Conservation (phyloP, 208 protist species). For the Wallacemonas sp. region DNA sequence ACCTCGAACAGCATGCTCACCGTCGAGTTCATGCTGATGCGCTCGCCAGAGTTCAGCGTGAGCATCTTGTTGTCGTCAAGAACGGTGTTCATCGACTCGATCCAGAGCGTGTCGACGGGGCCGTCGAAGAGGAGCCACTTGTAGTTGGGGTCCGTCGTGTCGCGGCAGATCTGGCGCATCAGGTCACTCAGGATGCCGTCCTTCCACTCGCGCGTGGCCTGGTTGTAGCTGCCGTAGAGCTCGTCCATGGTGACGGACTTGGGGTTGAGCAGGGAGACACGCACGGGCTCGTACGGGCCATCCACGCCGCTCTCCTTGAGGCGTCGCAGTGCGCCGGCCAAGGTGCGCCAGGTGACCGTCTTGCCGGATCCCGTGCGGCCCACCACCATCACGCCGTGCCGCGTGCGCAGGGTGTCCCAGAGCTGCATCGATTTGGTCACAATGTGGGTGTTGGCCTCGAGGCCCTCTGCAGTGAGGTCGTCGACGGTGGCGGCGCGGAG, state of each 20-base stretch:
- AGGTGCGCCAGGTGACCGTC: slow-evolving; percentile 93
- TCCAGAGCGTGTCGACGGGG: slow-evolving; percentile 99
- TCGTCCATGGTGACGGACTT: slow-evolving; percentile 97
- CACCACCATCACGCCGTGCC: slow-evolving; percentile 98
- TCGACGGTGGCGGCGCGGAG: slow-evolving; percentile 85
- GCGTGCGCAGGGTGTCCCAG: slow-evolving; percentile 95
- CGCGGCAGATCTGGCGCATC: slow-evolving; percentile 93
- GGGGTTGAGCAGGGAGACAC: slow-evolving; percentile 95
- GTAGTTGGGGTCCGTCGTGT: slow-evolving; percentile 90
- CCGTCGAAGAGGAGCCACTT: slow-evolving; percentile 99
- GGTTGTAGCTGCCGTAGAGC: slow-evolving; percentile 98
- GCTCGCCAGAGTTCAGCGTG: slow-evolving; percentile 98
- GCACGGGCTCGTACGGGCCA: slow-evolving; percentile 85
- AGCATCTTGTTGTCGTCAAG: slow-evolving; percentile 99
- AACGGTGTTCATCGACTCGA: slow-evolving; percentile 99
- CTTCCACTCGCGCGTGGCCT: slow-evolving; percentile 97
- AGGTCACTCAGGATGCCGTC: slow-evolving; percentile 97
- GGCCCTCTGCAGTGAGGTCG: slow-evolving; percentile 67
- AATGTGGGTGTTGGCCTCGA: slow-evolving; percentile 85
- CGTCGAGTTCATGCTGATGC: slow-evolving; percentile 96
- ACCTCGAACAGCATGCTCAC: slow-evolving; percentile 99
- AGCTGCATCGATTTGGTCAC: slow-evolving; percentile 95
- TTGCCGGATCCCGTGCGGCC: slow-evolving; percentile 95
- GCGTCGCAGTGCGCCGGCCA: slow-evolving; percentile 78
- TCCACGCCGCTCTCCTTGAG: slow-evolving; percentile 84